Conservation (phyloP, 1,139 yeast genomes). For the Hyphopichia burtonii region DNA sequence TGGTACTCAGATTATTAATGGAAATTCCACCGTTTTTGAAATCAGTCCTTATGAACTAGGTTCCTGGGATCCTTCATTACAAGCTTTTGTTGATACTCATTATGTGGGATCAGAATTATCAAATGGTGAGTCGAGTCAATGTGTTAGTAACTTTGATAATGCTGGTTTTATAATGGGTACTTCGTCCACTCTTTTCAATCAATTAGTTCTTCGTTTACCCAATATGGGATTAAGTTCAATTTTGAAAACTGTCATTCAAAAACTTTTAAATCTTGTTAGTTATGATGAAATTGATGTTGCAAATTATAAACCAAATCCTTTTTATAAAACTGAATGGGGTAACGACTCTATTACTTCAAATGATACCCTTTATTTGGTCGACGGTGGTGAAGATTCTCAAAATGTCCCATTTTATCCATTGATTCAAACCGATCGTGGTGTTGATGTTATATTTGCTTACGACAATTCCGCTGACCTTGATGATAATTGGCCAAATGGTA, state of each 20-base stretch:
- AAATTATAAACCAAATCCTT: slow-evolving; percentile 42
- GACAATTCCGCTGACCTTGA: slow-evolving; percentile 84
- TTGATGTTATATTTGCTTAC: slow-evolving; percentile 78
- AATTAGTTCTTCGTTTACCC: slow-evolving; percentile 24
- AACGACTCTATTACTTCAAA: slow-evolving; percentile 22
- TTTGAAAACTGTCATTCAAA: slow-evolving; percentile 24
- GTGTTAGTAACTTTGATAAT: slow-evolving; percentile 40
- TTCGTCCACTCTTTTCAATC: slow-evolving; percentile 44
- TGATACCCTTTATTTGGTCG: slow-evolving; percentile 64
- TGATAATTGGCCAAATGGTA: slow-evolving; percentile 73
- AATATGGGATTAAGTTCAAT: slow-evolving; percentile 18
- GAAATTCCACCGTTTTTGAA: slow-evolving; percentile 43
- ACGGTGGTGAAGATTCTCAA: slow-evolving; percentile 86
- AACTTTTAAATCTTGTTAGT: slow-evolving; percentile 26
- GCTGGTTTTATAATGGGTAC: slow-evolving; percentile 49
- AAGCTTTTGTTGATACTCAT: slow-evolving; percentile 28
- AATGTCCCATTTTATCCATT: slow-evolving; percentile 79
- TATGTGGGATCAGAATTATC: slow-evolving; percentile 35
- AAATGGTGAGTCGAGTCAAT: slow-evolving; percentile 22
- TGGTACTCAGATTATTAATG: slow-evolving; percentile 28
- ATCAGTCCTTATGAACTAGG: slow-evolving; percentile 44
- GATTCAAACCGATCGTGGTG: slow-evolving; percentile 64
- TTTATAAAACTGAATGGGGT: slow-evolving; percentile 21
- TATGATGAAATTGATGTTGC: slow-evolving; percentile 37
- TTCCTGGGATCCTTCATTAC: slow-evolving; percentile 44